Evolutionary conservation across 345 rosid genomes (phyloP).

Genomic region (Rhodomyrtus tomentosa): DNA sequence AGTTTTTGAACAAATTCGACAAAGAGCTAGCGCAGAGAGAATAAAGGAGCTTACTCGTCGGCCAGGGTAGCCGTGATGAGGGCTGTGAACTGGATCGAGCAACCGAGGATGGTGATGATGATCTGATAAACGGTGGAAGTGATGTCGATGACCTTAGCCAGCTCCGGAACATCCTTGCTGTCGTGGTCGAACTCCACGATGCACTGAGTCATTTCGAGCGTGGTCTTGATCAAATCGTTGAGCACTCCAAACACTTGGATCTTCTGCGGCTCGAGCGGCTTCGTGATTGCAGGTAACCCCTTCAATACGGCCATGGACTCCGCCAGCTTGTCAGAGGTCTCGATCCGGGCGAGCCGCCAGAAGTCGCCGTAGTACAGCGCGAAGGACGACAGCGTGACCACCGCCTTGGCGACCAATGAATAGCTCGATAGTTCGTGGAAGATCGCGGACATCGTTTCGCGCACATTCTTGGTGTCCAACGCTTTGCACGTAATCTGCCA

Average conservation of each 20-base stretch:
- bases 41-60: not conserved
- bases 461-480: not conserved
- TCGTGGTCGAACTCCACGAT: not conserved
- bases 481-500: conserved; percentile 8
- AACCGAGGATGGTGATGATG: not conserved
- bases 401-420: conserved; percentile 2
- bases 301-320: conserved; percentile 1
- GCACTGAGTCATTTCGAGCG: not conserved
- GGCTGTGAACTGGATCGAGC: not conserved
- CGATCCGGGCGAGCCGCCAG: conserved; percentile 9
- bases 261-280: not conserved
- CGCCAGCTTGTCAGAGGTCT: not conserved
- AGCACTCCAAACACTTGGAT: not conserved
- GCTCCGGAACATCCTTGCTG: not conserved
- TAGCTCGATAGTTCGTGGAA: conserved; percentile 3
- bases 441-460: not conserved
- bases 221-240: not conserved
- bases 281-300: conserved; percentile 3
- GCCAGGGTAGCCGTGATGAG: not conserved
- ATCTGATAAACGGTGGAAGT: not conserved
- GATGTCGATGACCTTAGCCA: not conserved
- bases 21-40: not conserved
- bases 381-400: conserved; percentile 4
- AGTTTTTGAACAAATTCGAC: not conserved
- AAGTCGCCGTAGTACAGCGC: conserved; percentile 4